These are phyloP conservation scores for Secale cereale DNA, from an alignment of 176 grass and related monocot genomes.

Conservation along the genomic window DNA sequence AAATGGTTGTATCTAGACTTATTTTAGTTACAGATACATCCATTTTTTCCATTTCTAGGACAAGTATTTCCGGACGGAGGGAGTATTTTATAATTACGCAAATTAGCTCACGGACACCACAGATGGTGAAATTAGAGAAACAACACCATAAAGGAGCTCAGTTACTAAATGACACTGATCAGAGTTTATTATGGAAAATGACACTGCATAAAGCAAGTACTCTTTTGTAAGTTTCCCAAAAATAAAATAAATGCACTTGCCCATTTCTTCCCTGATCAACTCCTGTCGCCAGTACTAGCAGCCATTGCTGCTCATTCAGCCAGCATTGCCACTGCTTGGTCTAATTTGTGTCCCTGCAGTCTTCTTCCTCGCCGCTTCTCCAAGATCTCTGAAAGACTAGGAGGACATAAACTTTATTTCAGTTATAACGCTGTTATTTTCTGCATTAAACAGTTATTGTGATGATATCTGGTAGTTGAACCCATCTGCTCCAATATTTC, in stretches of 20 bases:
- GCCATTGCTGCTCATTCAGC: neutral
- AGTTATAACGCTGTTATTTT: neutral
- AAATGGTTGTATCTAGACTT: too few species aligned
- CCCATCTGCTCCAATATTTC: neutral
- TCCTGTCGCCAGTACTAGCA: neutral
- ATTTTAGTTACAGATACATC: too few species aligned
- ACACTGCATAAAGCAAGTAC: neutral
- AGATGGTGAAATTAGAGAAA: neutral
- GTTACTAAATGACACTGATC: constrained; percentile 11
- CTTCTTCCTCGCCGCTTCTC: neutral
- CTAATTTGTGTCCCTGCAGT: neutral
- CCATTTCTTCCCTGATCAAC: constrained; percentile 8
- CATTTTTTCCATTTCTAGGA: too few species aligned
- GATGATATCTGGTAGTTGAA: neutral
- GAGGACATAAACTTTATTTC: neutral
- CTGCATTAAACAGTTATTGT: neutral
- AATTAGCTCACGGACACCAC: neutral
- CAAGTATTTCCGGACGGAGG: too few species aligned
- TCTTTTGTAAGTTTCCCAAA: neutral
- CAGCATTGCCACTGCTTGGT: neutral
- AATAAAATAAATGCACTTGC: neutral
- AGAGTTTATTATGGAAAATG: constrained; percentile 11
- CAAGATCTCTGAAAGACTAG: neutral
- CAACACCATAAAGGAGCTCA: neutral
- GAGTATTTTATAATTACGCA: neutral